phyloP scores from a whole-genome alignment of 2,329 filamentous ascomycete genomes.

The Ophiocordyceps camponoti-floridani region DNA sequence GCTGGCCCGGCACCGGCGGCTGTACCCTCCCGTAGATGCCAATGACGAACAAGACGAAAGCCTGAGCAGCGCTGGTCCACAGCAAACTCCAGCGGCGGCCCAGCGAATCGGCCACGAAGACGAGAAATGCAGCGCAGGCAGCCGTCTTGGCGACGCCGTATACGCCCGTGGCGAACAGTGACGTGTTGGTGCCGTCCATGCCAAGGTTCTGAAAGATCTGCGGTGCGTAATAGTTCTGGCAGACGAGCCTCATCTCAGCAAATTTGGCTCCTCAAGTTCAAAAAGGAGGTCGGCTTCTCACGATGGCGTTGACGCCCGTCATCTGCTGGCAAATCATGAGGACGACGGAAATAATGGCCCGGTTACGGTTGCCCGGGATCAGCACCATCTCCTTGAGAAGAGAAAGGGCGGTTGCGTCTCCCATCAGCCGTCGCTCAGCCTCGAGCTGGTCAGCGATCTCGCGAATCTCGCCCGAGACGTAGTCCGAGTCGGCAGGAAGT shows the following conservation, averaged over 20 bases:
- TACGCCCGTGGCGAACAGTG: constrained; percentile 55
- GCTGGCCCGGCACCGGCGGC: constrained; percentile 32
- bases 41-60: constrained; percentile 47
- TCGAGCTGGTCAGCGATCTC: constrained; percentile 46
- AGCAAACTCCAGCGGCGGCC: constrained; percentile 43
- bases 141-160: constrained; percentile 56
- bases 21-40: constrained; percentile 50
- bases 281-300: constrained; percentile 16
- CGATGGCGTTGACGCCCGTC: constrained; percentile 39
- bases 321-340: constrained; percentile 55
- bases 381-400: constrained; percentile 46
- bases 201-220: constrained; percentile 51
- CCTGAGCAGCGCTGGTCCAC: constrained; percentile 47
- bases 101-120: constrained; percentile 51
- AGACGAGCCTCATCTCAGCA: background rate
- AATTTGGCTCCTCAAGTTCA: background rate
- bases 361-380: constrained; percentile 42
- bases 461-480: constrained; percentile 38
- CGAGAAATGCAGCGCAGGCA: constrained; percentile 43
- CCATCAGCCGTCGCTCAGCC: constrained; percentile 38
- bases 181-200: constrained; percentile 33
- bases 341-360: constrained; percentile 41
- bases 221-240: constrained; percentile 46
- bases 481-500: constrained; percentile 34
- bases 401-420: constrained; percentile 33